Base-by-base conservation (phyloP, 805 yeast species). In the Saturnispora kantuleensis region DNA sequence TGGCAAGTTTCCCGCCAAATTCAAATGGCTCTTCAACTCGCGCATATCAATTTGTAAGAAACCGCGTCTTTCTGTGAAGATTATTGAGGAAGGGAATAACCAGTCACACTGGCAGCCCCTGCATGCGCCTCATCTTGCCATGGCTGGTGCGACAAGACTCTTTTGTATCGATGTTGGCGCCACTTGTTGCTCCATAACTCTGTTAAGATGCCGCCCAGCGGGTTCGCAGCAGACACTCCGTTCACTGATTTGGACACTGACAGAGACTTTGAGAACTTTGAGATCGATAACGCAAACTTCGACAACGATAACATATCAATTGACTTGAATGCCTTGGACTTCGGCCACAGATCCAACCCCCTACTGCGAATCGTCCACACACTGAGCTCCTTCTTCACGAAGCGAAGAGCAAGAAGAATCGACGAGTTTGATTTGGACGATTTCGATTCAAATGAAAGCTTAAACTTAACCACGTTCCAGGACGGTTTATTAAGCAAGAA, bases 241-340 rank as follows among this genome's bases (percentile, higher is more conserved):
- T 65, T 78, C 4, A 73, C 79, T 0, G 70, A 78, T 52, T 59
- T 78, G 44, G 82, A 78, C 51, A 58, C 49, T 3, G 69, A 68
- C 12, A 66, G 66, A 16, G 67, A 64, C 26, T 45, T 60, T 9
- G 49, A 57, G 35, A 45, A 45, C 8, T 57, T 61, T 11, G 56
- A 51, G 10, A 53, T 52, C 31, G 58, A 47, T 30, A 47, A 42
- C n/a, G 31, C 49, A 3, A 43, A 34, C 4, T 41, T 47, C 38
- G 57, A 53, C 38, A 31, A 47, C 18, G 52, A 52, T 31, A 46
- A 48, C 31, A 10, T 33, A 6, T 50, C 56, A 4, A 34, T 49
- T 10, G 52, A 56, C 32, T 26, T 53, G 15, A 45, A 46, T 28
- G 41, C 39, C 28, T 31, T 49, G 5, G 29, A 44, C 4, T 49